Base-by-base conservation (phyloP, 163 green algal genomes). In the Prototheca stagnorum region DNA sequence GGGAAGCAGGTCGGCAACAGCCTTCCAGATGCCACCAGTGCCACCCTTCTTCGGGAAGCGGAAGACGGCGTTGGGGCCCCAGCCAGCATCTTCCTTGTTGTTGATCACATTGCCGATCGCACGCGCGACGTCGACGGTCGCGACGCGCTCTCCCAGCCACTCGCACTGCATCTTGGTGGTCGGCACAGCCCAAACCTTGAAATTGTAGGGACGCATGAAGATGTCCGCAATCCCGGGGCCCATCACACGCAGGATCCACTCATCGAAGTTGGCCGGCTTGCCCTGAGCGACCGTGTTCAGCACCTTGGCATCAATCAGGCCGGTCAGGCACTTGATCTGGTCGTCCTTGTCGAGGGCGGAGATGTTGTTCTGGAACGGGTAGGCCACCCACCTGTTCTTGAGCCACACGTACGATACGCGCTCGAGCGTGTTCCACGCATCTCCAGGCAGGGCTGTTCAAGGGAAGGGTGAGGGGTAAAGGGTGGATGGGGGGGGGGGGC, bases 171-270 rank as follows among this genome's bases (percentile, higher is more conserved):
- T 89, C 7, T 53, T 48, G 2, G 51, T 74, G 1, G 64, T 61
- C 8, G 56, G 50, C 6, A 55, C 60, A 51, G 28, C 56, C 35
- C 62, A 23, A 36, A 82, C 84, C 78, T 94, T 94, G 78, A 92
- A 92, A 72, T 94, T 94, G 78, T 94, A 94, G 5, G 84, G 84
- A 16, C 84, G 67, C 84, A 94, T 93, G 72, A 94, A 94, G 17
- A 93, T 40, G 53, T 93, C 73, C 2, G 84, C 84, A 42, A 94
- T 92, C 42, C 82, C 82, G 8, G 58, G 36, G 17, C 84, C 84
- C 79, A 92, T 88, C 11, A 84, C 70, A 3, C 84, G 68, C 64
- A 88, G 41, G 58, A 93, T 94, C 84, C 84, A 94, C 62, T 94
- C 84, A 42, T 94, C 84, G 78, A 94, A 94, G 66, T 86, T 88